Evolutionary conservation across 2,329 filamentous ascomycete species (phyloP), one percentile per base, ranked within the genome.

Genomic region (Cylindrodendrum hubeiense): DNA sequence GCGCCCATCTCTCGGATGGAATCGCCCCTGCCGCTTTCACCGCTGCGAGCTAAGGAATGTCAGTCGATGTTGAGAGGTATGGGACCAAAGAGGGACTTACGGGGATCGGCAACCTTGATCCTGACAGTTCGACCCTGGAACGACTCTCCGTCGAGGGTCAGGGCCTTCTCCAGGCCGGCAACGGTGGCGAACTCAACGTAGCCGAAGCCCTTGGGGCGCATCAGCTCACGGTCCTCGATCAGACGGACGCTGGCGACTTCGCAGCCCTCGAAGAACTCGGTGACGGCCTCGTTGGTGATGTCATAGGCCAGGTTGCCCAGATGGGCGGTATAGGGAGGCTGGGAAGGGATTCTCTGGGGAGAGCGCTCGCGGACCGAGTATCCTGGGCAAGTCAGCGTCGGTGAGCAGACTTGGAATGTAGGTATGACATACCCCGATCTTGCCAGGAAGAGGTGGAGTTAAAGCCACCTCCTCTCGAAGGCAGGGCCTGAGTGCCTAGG

Each of bases 221-320:
- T 90, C 78, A 96, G 92, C 79, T 97, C 87, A 78, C 95, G 96
- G 82, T 99, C 97, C 84, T 98, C 95, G 69, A 99, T 97, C 75
- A 99, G 94, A 76, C 96, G 93, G 71, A 99, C 94, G 78, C 90
- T 98, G 71, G 92, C 92, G 74, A 98, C 91, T 70, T 94, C 88
- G 80, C 95, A 98, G 61, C 87, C 93, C 56, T 86, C 83, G 78
- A 99, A 97, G 78, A 98, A 96, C 56, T 94, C 92, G 73, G 87
- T 90, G 68, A 99, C 91, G 75, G 95, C 92, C 72, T 90, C 92
- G 70, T 89, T 88, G 58, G 93, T 96, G 60, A 95, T 93, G 79
- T 99, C 95, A 82, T 98, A 99, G 53, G 95, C 96, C 66, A 99
- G 89, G 79, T 99, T 99, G 76, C 96, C 96, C 66, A 99, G 87